These are phyloP conservation scores for Boletus eberwhitei DNA, from an alignment of 768 basidiomycete genomes.

Conservation along the genomic window DNA sequence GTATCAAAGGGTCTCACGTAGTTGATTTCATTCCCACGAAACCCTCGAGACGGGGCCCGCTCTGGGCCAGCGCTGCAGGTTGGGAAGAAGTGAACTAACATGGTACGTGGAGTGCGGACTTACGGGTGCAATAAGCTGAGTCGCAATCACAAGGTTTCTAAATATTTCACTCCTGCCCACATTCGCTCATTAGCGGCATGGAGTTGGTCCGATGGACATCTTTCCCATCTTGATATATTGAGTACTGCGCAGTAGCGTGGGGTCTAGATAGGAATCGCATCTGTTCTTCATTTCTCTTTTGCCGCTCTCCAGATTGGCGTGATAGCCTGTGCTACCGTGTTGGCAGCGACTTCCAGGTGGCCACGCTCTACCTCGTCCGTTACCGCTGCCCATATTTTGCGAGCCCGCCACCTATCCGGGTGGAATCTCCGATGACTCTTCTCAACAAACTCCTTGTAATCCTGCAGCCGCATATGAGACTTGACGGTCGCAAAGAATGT, in stretches of 20 bases:
- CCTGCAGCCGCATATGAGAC: slow-evolving; percentile 51
- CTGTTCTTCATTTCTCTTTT: slow-evolving; percentile 25
- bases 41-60: no score
- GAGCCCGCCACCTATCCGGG: slow-evolving; percentile 74
- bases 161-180: no score
- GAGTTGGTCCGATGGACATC: not conserved
- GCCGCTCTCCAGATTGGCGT: slow-evolving; percentile 63
- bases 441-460: slow-evolving; percentile 64
- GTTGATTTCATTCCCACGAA: no score
- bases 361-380: slow-evolving; percentile 54
- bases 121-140: no score
- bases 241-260: not conserved
- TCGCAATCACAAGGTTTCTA: no score
- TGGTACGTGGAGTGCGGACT: no score
- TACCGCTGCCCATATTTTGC: slow-evolving; percentile 57
- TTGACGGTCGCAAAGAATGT: slow-evolving; percentile 60
- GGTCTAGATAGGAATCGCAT: not conserved
- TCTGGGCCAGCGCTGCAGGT: no score
- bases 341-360: slow-evolving; percentile 67
- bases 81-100: no score
- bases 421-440: slow-evolving; percentile 75
- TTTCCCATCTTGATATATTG: not conserved
- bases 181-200: not conserved
- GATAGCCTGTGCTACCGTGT: slow-evolving; percentile 69
- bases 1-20: not conserved